Evolutionary conservation across 305 asterid species (phyloP).

Genomic region (Fraxinus ornus): DNA sequence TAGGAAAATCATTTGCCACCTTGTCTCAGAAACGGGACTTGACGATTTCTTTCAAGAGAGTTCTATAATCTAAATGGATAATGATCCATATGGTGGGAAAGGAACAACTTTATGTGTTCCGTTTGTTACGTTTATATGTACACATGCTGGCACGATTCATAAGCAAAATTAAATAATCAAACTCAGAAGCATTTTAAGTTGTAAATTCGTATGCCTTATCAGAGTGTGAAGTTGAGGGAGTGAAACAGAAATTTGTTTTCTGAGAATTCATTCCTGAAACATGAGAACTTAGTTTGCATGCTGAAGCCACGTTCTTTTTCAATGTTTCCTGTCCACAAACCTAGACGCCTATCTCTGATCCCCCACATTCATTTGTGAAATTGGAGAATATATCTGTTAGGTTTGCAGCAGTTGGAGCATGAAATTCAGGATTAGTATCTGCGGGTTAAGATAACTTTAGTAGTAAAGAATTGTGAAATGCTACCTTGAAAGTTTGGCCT

Average conservation of each 20-base stretch:
- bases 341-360: slow-evolving; percentile 55
- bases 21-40: background rate
- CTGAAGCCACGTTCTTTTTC: slow-evolving; percentile 59
- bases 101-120: background rate
- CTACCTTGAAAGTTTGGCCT: slow-evolving; percentile 76
- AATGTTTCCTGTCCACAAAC: slow-evolving; percentile 76
- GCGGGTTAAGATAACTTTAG: background rate
- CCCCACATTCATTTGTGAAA: slow-evolving; percentile 43
- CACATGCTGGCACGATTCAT: background rate
- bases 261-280: background rate
- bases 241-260: slow-evolving; percentile 55
- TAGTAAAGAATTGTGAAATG: background rate
- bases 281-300: slow-evolving; percentile 39
- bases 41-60: background rate
- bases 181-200: background rate
- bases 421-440: slow-evolving; percentile 5
- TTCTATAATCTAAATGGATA: background rate
- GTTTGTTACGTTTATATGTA: background rate
- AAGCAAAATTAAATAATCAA: background rate
- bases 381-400: slow-evolving; percentile 48
- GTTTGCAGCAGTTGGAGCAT: slow-evolving; percentile 17
- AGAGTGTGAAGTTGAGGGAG: slow-evolving; percentile 66
- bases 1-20: background rate
- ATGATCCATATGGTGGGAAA: background rate
- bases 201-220: slow-evolving; percentile 4